Base-by-base conservation (phyloP, 2,329 filamentous ascomycete genomes). In the Colletotrichum endophyticum region DNA sequence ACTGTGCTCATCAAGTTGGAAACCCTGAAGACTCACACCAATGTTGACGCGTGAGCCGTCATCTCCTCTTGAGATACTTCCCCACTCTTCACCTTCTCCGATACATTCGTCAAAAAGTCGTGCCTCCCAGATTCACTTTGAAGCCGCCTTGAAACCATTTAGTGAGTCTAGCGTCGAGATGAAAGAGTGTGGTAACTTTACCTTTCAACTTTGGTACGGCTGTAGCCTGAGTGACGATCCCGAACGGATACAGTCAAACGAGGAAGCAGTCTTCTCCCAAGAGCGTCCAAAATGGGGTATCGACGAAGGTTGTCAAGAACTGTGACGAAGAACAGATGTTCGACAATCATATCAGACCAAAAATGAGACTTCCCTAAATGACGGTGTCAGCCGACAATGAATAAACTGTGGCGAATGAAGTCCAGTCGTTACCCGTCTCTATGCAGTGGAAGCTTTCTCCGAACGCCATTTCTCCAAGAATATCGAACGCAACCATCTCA, bases 401-500 rank as follows among this genome's bases (percentile, higher is more conserved):
- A 6, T 22, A 2, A 8, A 9, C 16, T 7, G 1, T 3, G 7
- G 11, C 9, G 15, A 7, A 39, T 30, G 3, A 16, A 2, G 6
- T 56, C 8, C 6, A 27, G 70, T 11, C 8, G 66, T 61, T 71
- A 83, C 83, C 84, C 0, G 75, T 70, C 11, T 80, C 61, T 6
- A 84, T 77, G 22, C 81, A 80, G 13, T 78, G 77, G 64, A 83
- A 84, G 8, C 78, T 72, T 36, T 82, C 81, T n/a, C 82, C 83
- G 64, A 83, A 82, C 3, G 78, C 74, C 15, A 84, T 78, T 44
- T 82, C 79, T 13, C 81, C 82, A 19, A 84, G 79, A 6, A 83
- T 73, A 30, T 84, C 82, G 27, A 84, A 84, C 0, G 82, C 80
- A 11, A 78, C 72, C 53, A 69, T 81, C 27, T 80, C 80, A 76